A percentile compares a stretch with the other conserved stretches of the same genome.
phyloP scores from a whole-genome alignment of 768 basidiomycete genomes.

The Leccinum variicolor region DNA sequence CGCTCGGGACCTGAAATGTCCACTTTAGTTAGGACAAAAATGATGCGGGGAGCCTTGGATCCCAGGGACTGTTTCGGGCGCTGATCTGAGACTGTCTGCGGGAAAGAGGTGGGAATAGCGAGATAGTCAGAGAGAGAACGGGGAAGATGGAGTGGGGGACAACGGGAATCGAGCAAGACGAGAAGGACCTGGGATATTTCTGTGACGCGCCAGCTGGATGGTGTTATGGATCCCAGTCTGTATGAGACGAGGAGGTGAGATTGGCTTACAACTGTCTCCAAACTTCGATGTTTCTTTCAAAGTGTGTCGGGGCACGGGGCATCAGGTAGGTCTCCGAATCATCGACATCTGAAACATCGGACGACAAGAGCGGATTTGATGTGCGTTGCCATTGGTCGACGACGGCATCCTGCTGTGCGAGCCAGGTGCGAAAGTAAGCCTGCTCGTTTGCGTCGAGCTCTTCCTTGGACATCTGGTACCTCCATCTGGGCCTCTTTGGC shows the following conservation, averaged over 20 bases:
- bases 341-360: conserved; percentile 1
- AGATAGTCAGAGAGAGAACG: conserved; percentile 72
- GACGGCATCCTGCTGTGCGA: conserved; percentile 56
- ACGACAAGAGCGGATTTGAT: conserved; percentile 2
- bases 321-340: conserved; percentile 29
- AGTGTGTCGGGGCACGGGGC: conserved; percentile 72
- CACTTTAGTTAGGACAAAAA: conserved; percentile 84
- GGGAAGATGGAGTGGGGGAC: conserved; percentile 84
- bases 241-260: conserved; percentile 1
- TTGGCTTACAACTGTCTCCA: conserved; percentile 84
- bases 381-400: conserved; percentile 50
- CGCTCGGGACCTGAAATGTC: conserved; percentile 76
- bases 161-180: conserved; percentile 85
- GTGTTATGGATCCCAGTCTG: not conserved
- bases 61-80: conserved; percentile 35
- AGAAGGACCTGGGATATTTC: conserved; percentile 90
- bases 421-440: conserved; percentile 77
- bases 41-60: conserved; percentile 29
- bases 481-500: conserved; percentile 83
- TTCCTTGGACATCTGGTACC: conserved; percentile 79
- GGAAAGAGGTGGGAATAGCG: conserved; percentile 7
- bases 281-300: conserved; percentile 88
- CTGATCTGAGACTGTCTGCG: not conserved
- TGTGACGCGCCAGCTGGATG: conserved; percentile 81
- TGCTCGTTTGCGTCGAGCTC: conserved; percentile 92